A percentile compares a stretch with the other conserved stretches of the same genome.
These are phyloP conservation scores for Russula earlei DNA, from an alignment of 768 basidiomycete genomes.

Conservation along the genomic window DNA sequence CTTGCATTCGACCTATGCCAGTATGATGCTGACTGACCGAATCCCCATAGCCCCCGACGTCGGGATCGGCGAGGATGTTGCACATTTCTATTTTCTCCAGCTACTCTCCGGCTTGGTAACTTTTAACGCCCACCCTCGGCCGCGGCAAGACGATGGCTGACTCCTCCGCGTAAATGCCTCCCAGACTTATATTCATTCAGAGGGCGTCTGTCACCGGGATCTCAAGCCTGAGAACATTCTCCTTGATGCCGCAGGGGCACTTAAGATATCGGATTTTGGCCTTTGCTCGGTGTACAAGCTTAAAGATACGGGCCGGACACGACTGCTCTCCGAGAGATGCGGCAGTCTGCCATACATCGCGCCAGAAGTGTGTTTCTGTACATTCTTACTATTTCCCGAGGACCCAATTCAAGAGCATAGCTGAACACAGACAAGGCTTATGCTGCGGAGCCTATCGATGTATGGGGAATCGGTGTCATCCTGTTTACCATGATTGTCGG, in stretches of 20 bases:
- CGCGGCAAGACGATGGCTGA: background rate
- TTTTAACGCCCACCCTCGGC: conserved; percentile 21
- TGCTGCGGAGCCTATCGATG: conserved; percentile 85
- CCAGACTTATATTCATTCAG: conserved; percentile 74
- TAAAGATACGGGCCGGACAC: conserved; percentile 68
- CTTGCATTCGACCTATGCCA: conserved; percentile 10
- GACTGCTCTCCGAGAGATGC: conserved; percentile 71
- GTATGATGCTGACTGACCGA: background rate
- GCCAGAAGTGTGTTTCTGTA: conserved; percentile 57
- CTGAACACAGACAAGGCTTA: conserved; percentile 61
- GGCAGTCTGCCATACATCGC: conserved; percentile 93
- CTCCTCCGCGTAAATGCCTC: background rate
- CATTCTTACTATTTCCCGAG: background rate
- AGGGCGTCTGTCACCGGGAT: conserved; percentile 94
- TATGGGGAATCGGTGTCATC: conserved; percentile 95
- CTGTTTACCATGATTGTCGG: conserved; percentile 85
- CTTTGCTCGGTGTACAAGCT: conserved; percentile 84
- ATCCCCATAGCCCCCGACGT: conserved; percentile 67
- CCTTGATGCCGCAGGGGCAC: conserved; percentile 68
- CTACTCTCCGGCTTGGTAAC: conserved; percentile 71
- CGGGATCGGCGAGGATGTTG: conserved; percentile 77
- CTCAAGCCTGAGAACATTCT: conserved; percentile 95
- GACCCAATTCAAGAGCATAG: conserved; percentile 30
- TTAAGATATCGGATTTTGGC: conserved; percentile 96
- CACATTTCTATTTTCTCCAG: conserved; percentile 86